Percentiles rank a stretch among this genome's conserved stretches.
Conservation (phyloP, 805 yeast genomes). For the Nakazawaea pomicola region DNA sequence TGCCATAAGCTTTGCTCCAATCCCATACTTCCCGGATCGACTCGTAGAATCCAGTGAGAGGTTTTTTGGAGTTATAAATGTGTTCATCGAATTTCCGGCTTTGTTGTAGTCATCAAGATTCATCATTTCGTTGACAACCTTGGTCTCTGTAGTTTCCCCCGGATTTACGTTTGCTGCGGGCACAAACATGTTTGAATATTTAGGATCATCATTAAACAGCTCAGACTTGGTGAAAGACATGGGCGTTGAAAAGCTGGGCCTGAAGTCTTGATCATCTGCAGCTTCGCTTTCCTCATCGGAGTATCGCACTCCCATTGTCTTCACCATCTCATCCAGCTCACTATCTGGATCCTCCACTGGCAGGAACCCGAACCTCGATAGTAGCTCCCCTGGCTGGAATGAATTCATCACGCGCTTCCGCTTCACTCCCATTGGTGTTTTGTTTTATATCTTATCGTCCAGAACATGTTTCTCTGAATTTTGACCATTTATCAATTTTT, state of each 20-base stretch:
- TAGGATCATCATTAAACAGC: too few species aligned
- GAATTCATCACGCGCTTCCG: slow-evolving; percentile 3
- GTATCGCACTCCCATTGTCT: slow-evolving; percentile 5
- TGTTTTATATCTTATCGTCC: not conserved
- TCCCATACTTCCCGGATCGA: slow-evolving; percentile 51
- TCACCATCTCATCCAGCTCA: too few species aligned
- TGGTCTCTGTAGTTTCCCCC: too few species aligned
- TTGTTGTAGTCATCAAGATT: too few species aligned
- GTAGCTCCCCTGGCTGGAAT: slow-evolving; percentile 7
- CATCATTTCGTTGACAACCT: too few species aligned
- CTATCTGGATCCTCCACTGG: not conserved
- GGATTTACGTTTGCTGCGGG: too few species aligned
- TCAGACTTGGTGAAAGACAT: slow-evolving; percentile 6
- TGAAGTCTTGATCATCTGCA: slow-evolving; percentile 20
- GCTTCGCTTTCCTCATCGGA: slow-evolving; percentile 25
- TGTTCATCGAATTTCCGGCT: too few species aligned
- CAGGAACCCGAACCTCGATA: not conserved
- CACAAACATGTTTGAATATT: too few species aligned
- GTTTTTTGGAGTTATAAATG: not conserved
- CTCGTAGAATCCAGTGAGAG: slow-evolving; percentile 8
- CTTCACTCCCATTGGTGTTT: too few species aligned
- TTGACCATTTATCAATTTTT: not conserved
- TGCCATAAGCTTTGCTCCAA: slow-evolving; percentile 73
- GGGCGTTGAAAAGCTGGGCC: slow-evolving; percentile 27
- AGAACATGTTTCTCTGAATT: not conserved